phyloP scores from a whole-genome alignment of 352 stramenopile genomes.

The Phytophthora macrochlamydospora region DNA sequence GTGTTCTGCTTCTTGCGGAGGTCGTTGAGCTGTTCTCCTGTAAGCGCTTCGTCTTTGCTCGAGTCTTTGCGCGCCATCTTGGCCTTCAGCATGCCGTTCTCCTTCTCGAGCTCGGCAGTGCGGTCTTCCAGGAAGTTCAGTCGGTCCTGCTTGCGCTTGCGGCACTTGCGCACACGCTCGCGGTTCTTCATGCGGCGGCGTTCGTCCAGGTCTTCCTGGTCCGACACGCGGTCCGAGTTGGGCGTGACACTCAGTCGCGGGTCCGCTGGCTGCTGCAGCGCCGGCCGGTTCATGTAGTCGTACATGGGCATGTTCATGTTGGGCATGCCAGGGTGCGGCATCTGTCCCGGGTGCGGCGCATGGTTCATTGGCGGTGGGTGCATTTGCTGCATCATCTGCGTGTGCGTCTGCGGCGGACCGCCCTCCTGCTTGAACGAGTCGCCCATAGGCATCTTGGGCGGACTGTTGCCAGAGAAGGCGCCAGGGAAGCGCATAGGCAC shows the following conservation, averaged over 20 bases:
- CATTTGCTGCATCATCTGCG: constrained; percentile 54
- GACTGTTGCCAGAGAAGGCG: constrained; percentile 57
- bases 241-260: constrained; percentile 59
- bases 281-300: constrained; percentile 82
- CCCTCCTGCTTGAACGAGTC: constrained; percentile 53
- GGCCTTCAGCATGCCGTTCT: constrained; percentile 74
- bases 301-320: constrained; percentile 86
- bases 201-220: constrained; percentile 85
- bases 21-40: constrained; percentile 69
- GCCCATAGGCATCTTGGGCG: constrained; percentile 59
- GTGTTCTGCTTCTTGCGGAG: constrained; percentile 85
- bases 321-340: constrained; percentile 50
- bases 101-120: constrained; percentile 83
- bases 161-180: constrained; percentile 88
- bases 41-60: constrained; percentile 50
- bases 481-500: constrained; percentile 74
- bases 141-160: constrained; percentile 88
- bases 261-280: constrained; percentile 51
- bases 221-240: constrained; percentile 68
- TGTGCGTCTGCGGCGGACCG: constrained; percentile 31
- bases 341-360: constrained; percentile 42
- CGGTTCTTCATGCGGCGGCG: constrained; percentile 89
- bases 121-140: constrained; percentile 89
- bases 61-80: constrained; percentile 72
- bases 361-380: constrained; percentile 58